Percentiles rank a stretch among this genome's conserved stretches.
Evolutionary conservation across 2,329 filamentous ascomycete genomes (phyloP).

Genomic region (Chrysoporthe puriensis): DNA sequence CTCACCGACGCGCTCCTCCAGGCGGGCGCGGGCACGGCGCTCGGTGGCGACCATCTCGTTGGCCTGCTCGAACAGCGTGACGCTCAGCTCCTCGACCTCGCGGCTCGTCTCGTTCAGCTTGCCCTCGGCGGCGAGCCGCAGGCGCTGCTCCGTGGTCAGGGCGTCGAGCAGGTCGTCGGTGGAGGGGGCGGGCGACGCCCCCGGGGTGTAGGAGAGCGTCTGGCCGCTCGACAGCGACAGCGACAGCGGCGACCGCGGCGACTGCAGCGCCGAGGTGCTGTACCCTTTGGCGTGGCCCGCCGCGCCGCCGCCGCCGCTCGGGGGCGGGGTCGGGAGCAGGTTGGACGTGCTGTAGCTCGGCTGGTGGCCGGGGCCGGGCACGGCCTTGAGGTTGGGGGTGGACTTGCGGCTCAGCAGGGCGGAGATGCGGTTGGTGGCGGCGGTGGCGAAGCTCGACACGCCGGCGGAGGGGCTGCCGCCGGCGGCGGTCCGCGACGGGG

Average conservation of each 20-base stretch:
- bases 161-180: constrained; percentile 62
- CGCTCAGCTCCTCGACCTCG: constrained; percentile 80
- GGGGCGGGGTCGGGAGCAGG: constrained; percentile 42
- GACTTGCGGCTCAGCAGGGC: constrained; percentile 39
- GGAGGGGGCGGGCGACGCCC: constrained; percentile 28
- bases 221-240: constrained; percentile 26
- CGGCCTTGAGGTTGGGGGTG: constrained; percentile 34
- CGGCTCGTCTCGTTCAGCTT: constrained; percentile 66
- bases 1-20: constrained; percentile 71
- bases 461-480: constrained; percentile 30
- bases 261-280: constrained; percentile 29
- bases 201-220: constrained; percentile 18
- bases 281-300: constrained; percentile 28
- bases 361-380: constrained; percentile 40
- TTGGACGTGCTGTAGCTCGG: constrained; percentile 24
- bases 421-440: constrained; percentile 38
- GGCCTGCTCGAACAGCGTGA: constrained; percentile 76
- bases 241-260: constrained; percentile 20
- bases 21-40: constrained; percentile 68
- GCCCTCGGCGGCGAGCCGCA: constrained; percentile 71
- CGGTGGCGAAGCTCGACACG: constrained; percentile 36
- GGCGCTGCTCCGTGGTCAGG: constrained; percentile 66
- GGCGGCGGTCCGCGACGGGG: constrained; percentile 3
- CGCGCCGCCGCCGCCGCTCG: constrained; percentile 37
- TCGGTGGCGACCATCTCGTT: constrained; percentile 87